phyloP scores from a whole-genome alignment of 208 protist genomes.

The Crithidia brevicula region DNA sequence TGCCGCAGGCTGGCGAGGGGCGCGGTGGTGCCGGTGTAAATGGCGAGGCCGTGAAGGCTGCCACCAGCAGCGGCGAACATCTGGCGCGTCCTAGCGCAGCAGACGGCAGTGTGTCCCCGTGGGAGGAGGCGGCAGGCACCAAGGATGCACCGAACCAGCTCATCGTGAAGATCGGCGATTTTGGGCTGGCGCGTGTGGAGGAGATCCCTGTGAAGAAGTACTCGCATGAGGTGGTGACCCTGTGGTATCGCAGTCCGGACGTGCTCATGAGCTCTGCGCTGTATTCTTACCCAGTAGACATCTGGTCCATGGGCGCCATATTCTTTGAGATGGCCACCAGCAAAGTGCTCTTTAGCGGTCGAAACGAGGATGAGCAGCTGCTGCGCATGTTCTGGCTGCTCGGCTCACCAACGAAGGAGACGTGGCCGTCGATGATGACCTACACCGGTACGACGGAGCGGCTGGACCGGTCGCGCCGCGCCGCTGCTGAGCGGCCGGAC shows the following conservation, averaged over 20 bases:
- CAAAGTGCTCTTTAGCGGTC: conserved; percentile 83
- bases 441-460: conserved; percentile 60
- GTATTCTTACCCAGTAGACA: conserved; percentile 89
- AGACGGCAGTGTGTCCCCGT: conserved; percentile 5
- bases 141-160: conserved; percentile 27
- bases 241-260: conserved; percentile 96
- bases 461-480: conserved; percentile 35
- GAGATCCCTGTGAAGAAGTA: conserved; percentile 94
- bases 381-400: conserved; percentile 88
- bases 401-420: conserved; percentile 93
- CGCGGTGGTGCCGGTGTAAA: too few species aligned
- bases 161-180: conserved; percentile 88
- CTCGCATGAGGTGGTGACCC: conserved; percentile 91
- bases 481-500: conserved; percentile 24
- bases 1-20: background rate
- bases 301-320: conserved; percentile 95
- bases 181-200: conserved; percentile 86
- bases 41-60: background rate
- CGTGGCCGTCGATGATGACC: conserved; percentile 92
- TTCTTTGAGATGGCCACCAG: conserved; percentile 94
- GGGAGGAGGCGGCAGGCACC: conserved; percentile 13
- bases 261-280: conserved; percentile 85
- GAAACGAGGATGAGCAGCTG: conserved; percentile 91
- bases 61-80: background rate
- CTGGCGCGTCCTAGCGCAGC: background rate